Evolutionary conservation across 176 grass and related monocot genomes (phyloP).

Genomic region (Ampelocalamus luodianensis): DNA sequence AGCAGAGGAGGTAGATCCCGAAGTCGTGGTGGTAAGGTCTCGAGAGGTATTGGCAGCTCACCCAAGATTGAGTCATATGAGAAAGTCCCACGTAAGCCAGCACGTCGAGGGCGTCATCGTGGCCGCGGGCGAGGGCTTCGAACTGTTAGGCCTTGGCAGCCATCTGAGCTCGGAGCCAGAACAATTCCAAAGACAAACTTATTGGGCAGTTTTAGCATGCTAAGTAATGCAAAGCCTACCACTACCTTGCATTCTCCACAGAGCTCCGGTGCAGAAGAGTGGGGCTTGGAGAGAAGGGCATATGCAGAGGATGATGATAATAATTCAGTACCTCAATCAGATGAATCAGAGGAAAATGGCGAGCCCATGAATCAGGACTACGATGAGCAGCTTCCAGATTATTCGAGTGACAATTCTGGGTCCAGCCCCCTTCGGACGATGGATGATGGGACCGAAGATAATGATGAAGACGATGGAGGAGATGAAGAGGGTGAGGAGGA

Average conservation of each 20-base stretch:
- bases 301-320: constrained; percentile 61
- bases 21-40: constrained; percentile 67
- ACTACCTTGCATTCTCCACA: constrained; percentile 49
- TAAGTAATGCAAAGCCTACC: constrained; percentile 58
- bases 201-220: constrained; percentile 78
- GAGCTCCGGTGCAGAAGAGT: constrained; percentile 82
- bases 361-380: constrained; percentile 69
- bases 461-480: constrained; percentile 54
- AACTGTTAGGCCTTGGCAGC: constrained; percentile 74
- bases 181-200: constrained; percentile 67
- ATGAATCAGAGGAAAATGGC: constrained; percentile 56
- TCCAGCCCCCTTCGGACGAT: constrained; percentile 47
- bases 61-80: constrained; percentile 38
- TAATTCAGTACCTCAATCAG: constrained; percentile 50
- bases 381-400: constrained; percentile 54
- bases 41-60: constrained; percentile 62
- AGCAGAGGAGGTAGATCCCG: constrained; percentile 62
- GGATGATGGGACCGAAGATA: constrained; percentile 52
- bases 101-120: constrained; percentile 58
- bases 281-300: constrained; percentile 65
- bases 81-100: constrained; percentile 60
- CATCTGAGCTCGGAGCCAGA: constrained; percentile 51
- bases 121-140: constrained; percentile 72
- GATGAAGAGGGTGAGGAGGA: constrained; percentile 57
- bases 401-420: constrained; percentile 49